Evolutionary conservation across 768 basidiomycete genomes (phyloP).

Genomic region (Amanita inopinata): DNA sequence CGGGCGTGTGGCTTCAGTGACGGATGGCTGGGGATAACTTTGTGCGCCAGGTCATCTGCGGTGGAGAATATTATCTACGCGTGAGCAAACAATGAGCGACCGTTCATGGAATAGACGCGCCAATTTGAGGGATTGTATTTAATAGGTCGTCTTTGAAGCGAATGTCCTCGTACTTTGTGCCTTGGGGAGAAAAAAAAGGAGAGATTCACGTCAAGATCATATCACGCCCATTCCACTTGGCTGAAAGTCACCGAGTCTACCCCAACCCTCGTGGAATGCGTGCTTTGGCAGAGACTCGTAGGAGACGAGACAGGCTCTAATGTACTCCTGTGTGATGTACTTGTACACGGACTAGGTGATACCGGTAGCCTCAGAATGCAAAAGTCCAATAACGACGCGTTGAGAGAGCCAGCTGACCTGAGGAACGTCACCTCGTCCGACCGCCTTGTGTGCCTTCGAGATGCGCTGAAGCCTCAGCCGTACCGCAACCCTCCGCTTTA

Average conservation of each 20-base stretch:
- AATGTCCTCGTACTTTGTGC: slow-evolving; percentile 48
- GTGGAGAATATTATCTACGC: neutral
- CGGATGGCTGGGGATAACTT: slow-evolving; percentile 67
- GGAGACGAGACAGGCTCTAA: slow-evolving; percentile 62
- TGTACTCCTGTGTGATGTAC: slow-evolving; percentile 66
- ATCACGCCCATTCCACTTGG: slow-evolving; percentile 1
- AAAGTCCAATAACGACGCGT: neutral
- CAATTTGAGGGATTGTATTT: slow-evolving; percentile 60
- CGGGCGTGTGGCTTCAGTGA: slow-evolving; percentile 59
- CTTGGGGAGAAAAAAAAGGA: slow-evolving; percentile 26
- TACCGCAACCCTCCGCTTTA: slow-evolving; percentile 62
- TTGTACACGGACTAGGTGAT: slow-evolving; percentile 45
- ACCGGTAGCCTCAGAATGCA: neutral
- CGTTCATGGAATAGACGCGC: slow-evolving; percentile 27
- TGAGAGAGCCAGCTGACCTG: slow-evolving; percentile 27
- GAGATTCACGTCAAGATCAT: neutral
- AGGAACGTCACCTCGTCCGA: slow-evolving; percentile 49
- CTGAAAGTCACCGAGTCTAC: slow-evolving; percentile 44
- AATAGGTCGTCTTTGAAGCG: slow-evolving; percentile 62
- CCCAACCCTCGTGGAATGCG: slow-evolving; percentile 66
- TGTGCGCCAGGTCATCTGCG: slow-evolving; percentile 58
- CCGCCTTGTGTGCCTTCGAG: slow-evolving; percentile 46
- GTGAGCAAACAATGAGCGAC: neutral
- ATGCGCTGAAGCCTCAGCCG: slow-evolving; percentile 55
- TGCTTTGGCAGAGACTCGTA: slow-evolving; percentile 65